These are phyloP conservation scores for Silene coronaria DNA, from an alignment of 179 eudicot genomes.

Conservation along the genomic window DNA sequence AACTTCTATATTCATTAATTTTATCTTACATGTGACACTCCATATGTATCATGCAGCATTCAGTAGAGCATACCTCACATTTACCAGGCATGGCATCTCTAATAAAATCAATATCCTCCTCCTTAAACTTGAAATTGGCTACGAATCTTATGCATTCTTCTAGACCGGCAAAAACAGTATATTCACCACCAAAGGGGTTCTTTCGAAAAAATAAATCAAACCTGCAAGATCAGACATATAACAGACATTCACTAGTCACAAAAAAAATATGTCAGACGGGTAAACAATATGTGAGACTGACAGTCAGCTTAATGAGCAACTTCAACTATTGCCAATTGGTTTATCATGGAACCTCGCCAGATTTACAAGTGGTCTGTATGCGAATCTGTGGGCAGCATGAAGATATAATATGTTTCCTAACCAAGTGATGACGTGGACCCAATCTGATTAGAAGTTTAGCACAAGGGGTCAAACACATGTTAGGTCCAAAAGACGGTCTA, in stretches of 20 bases:
- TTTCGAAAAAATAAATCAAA: conserved; percentile 86
- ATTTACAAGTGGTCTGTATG: neutral
- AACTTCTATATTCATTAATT: no score
- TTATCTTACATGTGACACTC: conserved; percentile 37
- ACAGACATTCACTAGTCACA: neutral
- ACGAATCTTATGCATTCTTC: conserved; percentile 89
- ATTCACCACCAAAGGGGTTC: conserved; percentile 91
- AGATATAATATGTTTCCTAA: no score
- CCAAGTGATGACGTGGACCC: no score
- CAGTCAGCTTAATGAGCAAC: neutral
- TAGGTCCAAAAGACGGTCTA: no score
- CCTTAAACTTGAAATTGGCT: conserved; percentile 73
- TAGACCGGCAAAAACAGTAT: conserved; percentile 87
- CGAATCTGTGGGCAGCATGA: no score
- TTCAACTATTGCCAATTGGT: neutral
- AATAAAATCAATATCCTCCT: conserved; percentile 63
- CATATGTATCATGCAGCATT: neutral
- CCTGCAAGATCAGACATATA: conserved; percentile 41
- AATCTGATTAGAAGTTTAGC: no score
- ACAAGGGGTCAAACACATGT: no score
- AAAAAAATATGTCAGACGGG: conserved; percentile 1
- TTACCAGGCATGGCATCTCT: conserved; percentile 51
- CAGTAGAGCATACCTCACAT: conserved; percentile 61
- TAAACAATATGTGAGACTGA: neutral
- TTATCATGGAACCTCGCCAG: neutral